Evolutionary conservation across 495 filamentous ascomycete genomes (phyloP).

Genomic region (Hypoxylon subgilvum): DNA sequence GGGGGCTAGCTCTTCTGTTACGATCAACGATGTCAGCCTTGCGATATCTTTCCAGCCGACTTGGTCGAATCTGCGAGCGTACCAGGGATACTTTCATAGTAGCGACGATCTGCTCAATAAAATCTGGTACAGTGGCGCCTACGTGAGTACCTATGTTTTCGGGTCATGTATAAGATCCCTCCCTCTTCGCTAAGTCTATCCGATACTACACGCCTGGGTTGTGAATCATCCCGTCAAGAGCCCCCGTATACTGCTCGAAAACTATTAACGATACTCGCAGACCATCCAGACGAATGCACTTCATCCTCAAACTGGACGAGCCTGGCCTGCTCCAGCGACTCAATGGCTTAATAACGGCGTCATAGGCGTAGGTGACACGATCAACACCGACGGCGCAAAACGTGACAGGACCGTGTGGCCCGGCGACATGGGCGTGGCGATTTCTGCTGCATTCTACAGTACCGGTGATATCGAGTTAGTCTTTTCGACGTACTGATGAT

Average conservation of each 20-base stretch:
- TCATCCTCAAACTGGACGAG: slow-evolving; percentile 59
- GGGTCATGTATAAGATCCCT: neutral
- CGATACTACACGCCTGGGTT: too few species aligned
- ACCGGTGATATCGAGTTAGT: slow-evolving; percentile 61
- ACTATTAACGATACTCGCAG: too few species aligned
- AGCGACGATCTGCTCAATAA: slow-evolving; percentile 64
- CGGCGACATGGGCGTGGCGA: slow-evolving; percentile 67
- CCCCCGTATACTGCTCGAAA: too few species aligned
- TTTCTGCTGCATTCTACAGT: slow-evolving; percentile 62
- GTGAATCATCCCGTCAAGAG: too few species aligned
- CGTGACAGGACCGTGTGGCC: slow-evolving; percentile 65
- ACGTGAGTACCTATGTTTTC: slow-evolving; percentile 41
- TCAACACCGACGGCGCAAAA: slow-evolving; percentile 62
- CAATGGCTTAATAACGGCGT: slow-evolving; percentile 65
- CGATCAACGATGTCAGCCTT: slow-evolving; percentile 52
- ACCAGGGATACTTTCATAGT: slow-evolving; percentile 68
- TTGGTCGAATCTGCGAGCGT: slow-evolving; percentile 66
- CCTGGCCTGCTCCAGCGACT: slow-evolving; percentile 53
- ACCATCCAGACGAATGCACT: slow-evolving; percentile 66
- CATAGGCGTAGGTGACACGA: slow-evolving; percentile 48
- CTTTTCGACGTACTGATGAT: neutral
- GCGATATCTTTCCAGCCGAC: slow-evolving; percentile 67
- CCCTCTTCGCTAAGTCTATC: slow-evolving; percentile 3
- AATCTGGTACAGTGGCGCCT: slow-evolving; percentile 69
- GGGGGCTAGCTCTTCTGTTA: slow-evolving; percentile 43